Evolutionary conservation across 2,329 filamentous ascomycete genomes (phyloP), one percentile per base, ranked within the genome.

Genomic region (Fusarium sp.): DNA sequence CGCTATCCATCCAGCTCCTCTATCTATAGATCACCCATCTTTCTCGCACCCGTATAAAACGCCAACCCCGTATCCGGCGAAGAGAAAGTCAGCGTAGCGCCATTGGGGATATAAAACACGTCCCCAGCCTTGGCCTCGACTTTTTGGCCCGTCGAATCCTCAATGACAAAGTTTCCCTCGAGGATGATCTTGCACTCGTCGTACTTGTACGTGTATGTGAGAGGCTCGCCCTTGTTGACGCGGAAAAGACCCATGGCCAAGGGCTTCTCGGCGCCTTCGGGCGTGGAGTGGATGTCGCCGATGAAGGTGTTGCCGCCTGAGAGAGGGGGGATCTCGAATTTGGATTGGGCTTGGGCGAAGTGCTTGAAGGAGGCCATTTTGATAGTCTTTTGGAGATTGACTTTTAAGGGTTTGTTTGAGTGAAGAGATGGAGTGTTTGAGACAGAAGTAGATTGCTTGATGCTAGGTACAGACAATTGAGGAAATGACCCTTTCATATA

Each of bases 141-240:
- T 73, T 86, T 87, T 73, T 86, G 83, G 42, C 90, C 91, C 4
- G 88, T 88, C 79, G 88, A 88, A 73, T 93, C 91, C 35, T 84
- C 85, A 76, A 93, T 92, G 69, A 89, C 87, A 77, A 90, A 92
- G 73, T 88, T 86, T 19, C 91, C 91, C 75, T 93, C 91, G 15
- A 93, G 82, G 72, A 93, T 91, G 78, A 93, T 91, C 84, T 93
- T 93, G 88, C 92, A 92, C 84, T 93, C 91, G 77, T 93, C 88
- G 81, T 93, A 93, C 44, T 85, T 89, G 82, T 93, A 93, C 37
- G 87, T 89, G 83, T 93, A 93, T 13, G 90, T 89, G 23, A 93
- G 86, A 4, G 90, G 89, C 7, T 89, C 89, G 75, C 91, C 91
- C 74, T 91, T 91, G 76, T 92, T 90, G 16, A 93, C 85, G 18